phyloP scores from a whole-genome alignment of 805 yeast species.

The Starmerella apis region DNA sequence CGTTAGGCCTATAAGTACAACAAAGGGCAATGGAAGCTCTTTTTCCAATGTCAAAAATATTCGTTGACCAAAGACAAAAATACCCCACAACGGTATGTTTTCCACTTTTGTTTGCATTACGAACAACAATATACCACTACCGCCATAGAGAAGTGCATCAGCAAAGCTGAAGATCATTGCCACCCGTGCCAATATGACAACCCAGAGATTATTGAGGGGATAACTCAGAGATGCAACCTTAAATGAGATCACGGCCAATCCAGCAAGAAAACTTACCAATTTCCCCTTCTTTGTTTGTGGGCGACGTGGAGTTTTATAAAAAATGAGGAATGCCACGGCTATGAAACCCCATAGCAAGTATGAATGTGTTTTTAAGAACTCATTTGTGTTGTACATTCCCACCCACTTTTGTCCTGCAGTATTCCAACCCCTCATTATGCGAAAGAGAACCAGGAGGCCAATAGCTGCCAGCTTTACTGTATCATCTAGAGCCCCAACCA shows the following conservation, averaged over 20 bases:
- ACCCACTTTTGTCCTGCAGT: conserved; percentile 78
- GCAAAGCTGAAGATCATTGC: conserved; percentile 10
- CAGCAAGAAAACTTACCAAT: conserved; percentile 37
- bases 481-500: too few relatives aligned
- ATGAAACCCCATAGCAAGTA: conserved; percentile 21
- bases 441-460: conserved; percentile 26
- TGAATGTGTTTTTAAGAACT: conserved; percentile 32
- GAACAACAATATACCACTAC: conserved; percentile 29
- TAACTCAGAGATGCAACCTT: conserved; percentile 45
- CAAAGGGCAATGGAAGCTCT: neutral
- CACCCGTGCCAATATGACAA: conserved; percentile 17
- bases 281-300: neutral
- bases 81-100: conserved; percentile 43
- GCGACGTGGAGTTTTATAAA: neutral
- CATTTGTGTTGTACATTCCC: conserved; percentile 41
- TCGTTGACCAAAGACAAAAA: neutral
- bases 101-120: conserved; percentile 46
- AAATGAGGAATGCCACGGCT: neutral
- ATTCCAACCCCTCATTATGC: conserved; percentile 73
- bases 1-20: conserved; percentile 35
- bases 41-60: neutral
- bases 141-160: conserved; percentile 7
- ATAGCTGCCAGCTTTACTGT: conserved; percentile 12
- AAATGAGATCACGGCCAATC: conserved; percentile 41
- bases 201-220: conserved; percentile 11